Evolutionary conservation across 345 rosid species (phyloP).

Genomic region (Populus alba): DNA sequence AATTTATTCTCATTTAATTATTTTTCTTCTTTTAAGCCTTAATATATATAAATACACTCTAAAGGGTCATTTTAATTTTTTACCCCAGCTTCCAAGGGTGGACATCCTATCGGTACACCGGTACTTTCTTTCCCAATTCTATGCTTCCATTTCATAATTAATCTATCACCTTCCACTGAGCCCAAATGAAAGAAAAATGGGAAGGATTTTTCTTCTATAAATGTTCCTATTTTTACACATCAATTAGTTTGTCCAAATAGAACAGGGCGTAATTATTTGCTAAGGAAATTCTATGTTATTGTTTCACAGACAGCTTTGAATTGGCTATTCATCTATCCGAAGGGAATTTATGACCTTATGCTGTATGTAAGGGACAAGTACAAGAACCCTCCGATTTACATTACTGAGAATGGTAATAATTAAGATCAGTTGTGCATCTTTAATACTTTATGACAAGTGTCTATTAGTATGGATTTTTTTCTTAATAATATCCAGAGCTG

Average conservation of each 20-base stretch:
- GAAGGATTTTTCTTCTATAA: too few relatives aligned
- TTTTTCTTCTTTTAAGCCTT: too few relatives aligned
- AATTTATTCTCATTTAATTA: not conserved
- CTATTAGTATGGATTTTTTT: not conserved
- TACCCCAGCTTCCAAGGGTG: slow-evolving; percentile 30
- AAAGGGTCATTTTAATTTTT: not conserved
- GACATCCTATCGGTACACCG: slow-evolving; percentile 37
- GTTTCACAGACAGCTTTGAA: slow-evolving; percentile 27
- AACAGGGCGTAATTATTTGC: too few relatives aligned
- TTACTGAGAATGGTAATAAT: slow-evolving; percentile 48
- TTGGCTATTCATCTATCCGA: slow-evolving; percentile 39
- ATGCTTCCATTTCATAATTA: not conserved
- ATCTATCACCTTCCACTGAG: too few relatives aligned
- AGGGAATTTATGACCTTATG: slow-evolving; percentile 30
- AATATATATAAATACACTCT: too few relatives aligned
- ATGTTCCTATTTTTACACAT: not conserved
- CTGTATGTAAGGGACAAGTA: slow-evolving; percentile 25
- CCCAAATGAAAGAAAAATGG: not conserved
- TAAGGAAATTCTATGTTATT: not conserved
- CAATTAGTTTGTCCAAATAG: too few relatives aligned
- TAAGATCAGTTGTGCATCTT: not conserved
- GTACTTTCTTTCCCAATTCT: slow-evolving; percentile 11
- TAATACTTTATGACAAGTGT: not conserved
- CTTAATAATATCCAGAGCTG: not conserved
- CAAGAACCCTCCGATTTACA: slow-evolving; percentile 28